Evolutionary conservation across 2,329 filamentous ascomycete genomes (phyloP), one percentile per base, ranked within the genome.

Genomic region (Ophiostoma angusticollis): DNA sequence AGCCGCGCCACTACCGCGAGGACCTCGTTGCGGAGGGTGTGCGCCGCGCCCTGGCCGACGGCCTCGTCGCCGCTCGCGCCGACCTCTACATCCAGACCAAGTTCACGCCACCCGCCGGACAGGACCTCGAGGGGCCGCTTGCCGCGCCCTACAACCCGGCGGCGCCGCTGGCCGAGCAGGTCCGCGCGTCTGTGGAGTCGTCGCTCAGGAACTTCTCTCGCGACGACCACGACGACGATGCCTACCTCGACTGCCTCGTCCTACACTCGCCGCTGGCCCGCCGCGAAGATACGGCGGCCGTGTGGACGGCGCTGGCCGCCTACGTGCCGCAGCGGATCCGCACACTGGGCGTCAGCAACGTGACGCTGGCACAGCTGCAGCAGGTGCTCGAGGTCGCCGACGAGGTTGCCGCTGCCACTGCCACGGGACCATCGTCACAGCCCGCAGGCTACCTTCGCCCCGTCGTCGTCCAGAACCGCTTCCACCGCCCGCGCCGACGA

Each of bases 61-160:
- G 73, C 2, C 56, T 72, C n/a, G 60, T 82, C 33, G 66, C 47
- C 18, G 13, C 31, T 1, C 58, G 65, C 5, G 50, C 67, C 32
- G 72, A 80, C 24, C 50, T 89, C 33, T 84, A 78, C 53, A 65
- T 87, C 31, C 84, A 93, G 68, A 87, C 84, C n/a, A 91, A 89
- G 56, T 91, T 80, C 61, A 84, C 80, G 1, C 68, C 78, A 0
- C 56, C 74, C 5, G 57, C 58, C 13, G 76, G 73, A 18, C 81
- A 87, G 54, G 72, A 78, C 50, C 61, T 61, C 2, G 51, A 58
- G 17, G 31, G 24, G 3, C 24, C 32, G 11, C 57, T 58, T 29
- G 65, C 73, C 35, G 64, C 76, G 58, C 80, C 80, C 0, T 84
- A 84, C 55, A 64, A 78, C 49, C 56, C 70, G 1, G 53, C 62